These are phyloP conservation scores for Phoenix dactylifera DNA, from an alignment of 176 grass and related monocot species.

Conservation along the genomic window DNA sequence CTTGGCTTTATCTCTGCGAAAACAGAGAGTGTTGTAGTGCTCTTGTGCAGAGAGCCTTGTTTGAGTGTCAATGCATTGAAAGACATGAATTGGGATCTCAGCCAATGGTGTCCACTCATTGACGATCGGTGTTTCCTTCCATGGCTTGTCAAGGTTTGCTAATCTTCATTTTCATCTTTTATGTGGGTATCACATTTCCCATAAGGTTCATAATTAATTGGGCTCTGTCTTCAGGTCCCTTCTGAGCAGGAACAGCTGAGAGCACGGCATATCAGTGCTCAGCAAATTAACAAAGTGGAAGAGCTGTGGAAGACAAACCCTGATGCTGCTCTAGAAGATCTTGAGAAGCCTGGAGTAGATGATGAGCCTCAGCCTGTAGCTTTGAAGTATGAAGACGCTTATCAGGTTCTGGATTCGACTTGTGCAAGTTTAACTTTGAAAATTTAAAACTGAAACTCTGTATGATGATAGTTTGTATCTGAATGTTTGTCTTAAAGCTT, in stretches of 20 bases:
- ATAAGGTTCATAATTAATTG: too few species aligned
- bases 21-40: conserved; percentile 91
- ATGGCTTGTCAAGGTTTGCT: conserved; percentile 94
- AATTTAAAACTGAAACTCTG: background rate
- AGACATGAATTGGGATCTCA: conserved; percentile 99
- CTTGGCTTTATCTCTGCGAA: conserved; percentile 99
- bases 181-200: background rate
- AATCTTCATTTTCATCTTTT: conserved; percentile 8
- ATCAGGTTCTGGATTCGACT: conserved; percentile 51
- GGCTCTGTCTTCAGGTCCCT: conserved; percentile 46
- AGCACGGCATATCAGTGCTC: conserved; percentile 93
- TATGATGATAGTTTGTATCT: too few species aligned
- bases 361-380: conserved; percentile 82
- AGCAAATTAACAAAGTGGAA: conserved; percentile 99
- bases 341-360: conserved; percentile 97
- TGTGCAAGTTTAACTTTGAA: background rate
- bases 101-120: conserved; percentile 98
- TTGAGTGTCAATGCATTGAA: conserved; percentile 96
- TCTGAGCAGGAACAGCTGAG: conserved; percentile 96
- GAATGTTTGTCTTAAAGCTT: too few species aligned
- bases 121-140: conserved; percentile 92
- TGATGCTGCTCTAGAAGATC: conserved; percentile 94
- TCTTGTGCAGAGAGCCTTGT: conserved; percentile 98
- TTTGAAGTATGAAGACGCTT: conserved; percentile 99
- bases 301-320: conserved; percentile 98